Percentiles rank a stretch among this genome's conserved stretches.
Evolutionary conservation across 371 early-diverging fungal species (phyloP).

Genomic region (Conidiobolus coronatus): DNA sequence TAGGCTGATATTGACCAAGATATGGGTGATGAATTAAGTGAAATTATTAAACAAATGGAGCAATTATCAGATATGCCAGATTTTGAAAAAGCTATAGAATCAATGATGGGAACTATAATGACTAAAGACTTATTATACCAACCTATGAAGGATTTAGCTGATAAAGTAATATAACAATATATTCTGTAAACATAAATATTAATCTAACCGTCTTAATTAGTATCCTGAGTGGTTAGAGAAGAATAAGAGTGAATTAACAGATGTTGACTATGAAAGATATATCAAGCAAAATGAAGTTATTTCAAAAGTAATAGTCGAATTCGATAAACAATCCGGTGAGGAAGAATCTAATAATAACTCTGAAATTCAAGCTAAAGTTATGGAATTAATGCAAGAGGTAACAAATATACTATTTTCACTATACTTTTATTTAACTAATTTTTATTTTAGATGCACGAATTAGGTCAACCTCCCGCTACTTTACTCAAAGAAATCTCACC

Average conservation of each 20-base stretch:
- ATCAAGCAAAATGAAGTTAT: slow-evolving; percentile 46
- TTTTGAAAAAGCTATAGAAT: slow-evolving; percentile 65
- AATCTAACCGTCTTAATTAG: slow-evolving; percentile 12
- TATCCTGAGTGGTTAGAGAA: slow-evolving; percentile 66
- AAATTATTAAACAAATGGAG: slow-evolving; percentile 81
- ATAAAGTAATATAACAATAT: slow-evolving; percentile 21
- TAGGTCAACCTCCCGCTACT: slow-evolving; percentile 79
- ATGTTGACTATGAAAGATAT: slow-evolving; percentile 44
- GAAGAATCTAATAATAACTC: slow-evolving; percentile 15
- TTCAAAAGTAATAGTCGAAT: slow-evolving; percentile 46
- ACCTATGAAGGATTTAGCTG: slow-evolving; percentile 69
- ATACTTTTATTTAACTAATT: neutral
- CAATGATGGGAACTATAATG: slow-evolving; percentile 76
- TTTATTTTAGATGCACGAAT: slow-evolving; percentile 60
- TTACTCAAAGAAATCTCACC: slow-evolving; percentile 73
- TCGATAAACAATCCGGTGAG: slow-evolving; percentile 24
- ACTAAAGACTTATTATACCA: slow-evolving; percentile 80
- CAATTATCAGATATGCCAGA: slow-evolving; percentile 46
- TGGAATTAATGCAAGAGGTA: slow-evolving; percentile 74
- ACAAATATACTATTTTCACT: neutral
- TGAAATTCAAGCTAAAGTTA: slow-evolving; percentile 38
- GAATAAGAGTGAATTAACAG: slow-evolving; percentile 36
- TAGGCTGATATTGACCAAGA: slow-evolving; percentile 36
- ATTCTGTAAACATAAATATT: slow-evolving; percentile 6
- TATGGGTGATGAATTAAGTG: slow-evolving; percentile 46